Base-by-base conservation (phyloP, 352 stramenopile genomes). In the Thraustochytrium sp. region DNA sequence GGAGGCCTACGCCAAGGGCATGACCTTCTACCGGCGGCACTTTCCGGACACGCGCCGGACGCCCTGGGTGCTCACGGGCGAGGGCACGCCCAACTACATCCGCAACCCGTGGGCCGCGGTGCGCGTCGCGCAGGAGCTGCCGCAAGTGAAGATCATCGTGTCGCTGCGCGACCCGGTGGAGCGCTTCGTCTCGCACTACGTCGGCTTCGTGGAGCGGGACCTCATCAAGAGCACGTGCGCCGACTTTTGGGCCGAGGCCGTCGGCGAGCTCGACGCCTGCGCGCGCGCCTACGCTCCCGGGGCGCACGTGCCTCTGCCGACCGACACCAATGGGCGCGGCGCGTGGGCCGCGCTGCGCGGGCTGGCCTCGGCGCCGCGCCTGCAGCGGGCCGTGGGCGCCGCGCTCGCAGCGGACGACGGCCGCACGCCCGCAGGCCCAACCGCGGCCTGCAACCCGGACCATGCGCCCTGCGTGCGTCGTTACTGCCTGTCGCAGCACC, bases 101-200 rank as follows among this genome's bases (percentile, higher is more conserved):
- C 63, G 63, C 13, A 44, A 53, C 31, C 63, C 63, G 18, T 5
- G n/a, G 5, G 63, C 63, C 18, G 37, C 37, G 11, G 63, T 40
- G 63, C 63, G 63, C 26, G 55, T 75, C 46, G 0, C 36, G 9
- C 23, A 49, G 16, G 11, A 11, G 18, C n/a, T 75, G 11, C 36
- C 31, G 46, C 2, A 46, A 34, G 90, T 89, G 56, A 91, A 91
- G 76, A 88, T 97, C 31, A 92, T 97, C 82, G 92, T 97, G 44
- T 96, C 97, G 88, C 87, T 97, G 37, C 89, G 94, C 23, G 89
- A 97, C 87, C 94, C 94, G 0, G 92, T 97, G 29, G 90, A 92
- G 84, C 89, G 94, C 63, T 93, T 92, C 26, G 90, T 92, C 82
- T 96, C 91, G 34, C 94, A 98, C 82, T 97, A 49, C 37, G 63